Conservation (phyloP, 2,329 filamentous ascomycete genomes). For the Penicillium sp. region DNA sequence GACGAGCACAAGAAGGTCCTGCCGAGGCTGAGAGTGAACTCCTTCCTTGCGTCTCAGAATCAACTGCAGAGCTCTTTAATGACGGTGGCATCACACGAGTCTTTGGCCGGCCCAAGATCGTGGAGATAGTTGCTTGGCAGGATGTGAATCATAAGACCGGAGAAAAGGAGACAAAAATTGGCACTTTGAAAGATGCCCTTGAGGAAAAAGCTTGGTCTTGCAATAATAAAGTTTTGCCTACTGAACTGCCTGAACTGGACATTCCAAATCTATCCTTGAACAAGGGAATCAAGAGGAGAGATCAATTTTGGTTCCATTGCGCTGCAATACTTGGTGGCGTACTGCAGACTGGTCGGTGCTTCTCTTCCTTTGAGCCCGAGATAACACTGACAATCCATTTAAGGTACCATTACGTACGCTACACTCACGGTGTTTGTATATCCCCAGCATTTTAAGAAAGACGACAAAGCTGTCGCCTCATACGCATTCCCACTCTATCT, state of each 20-base stretch:
- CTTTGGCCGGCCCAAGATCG: conserved; percentile 31
- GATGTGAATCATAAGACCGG: conserved; percentile 36
- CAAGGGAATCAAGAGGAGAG: conserved; percentile 31
- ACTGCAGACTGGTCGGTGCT: conserved; percentile 28
- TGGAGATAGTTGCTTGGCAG: conserved; percentile 42
- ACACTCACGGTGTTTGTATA: conserved; percentile 29
- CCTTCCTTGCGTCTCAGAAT: conserved; percentile 47
- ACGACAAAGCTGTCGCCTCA: conserved; percentile 20
- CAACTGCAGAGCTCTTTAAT: conserved; percentile 48
- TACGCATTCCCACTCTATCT: conserved; percentile 37
- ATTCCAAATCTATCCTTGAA: conserved; percentile 37
- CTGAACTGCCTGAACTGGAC: conserved; percentile 23
- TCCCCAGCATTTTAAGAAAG: conserved; percentile 24
- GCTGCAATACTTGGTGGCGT: conserved; percentile 25
- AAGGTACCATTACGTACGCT: conserved; percentile 28
- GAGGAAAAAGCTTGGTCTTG: conserved; percentile 20
- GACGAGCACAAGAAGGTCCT: conserved; percentile 44
- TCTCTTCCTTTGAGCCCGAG: neutral
- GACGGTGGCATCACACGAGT: conserved; percentile 38
- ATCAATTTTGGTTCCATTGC: conserved; percentile 28
- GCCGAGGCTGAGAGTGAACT: conserved; percentile 44
- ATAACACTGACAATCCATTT: neutral
- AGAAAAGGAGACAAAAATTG: conserved; percentile 16
- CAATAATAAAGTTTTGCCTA: conserved; percentile 6
- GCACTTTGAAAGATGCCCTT: conserved; percentile 28